Evolutionary conservation across 345 rosid genomes (phyloP).

Genomic region (Corymbia maculata): DNA sequence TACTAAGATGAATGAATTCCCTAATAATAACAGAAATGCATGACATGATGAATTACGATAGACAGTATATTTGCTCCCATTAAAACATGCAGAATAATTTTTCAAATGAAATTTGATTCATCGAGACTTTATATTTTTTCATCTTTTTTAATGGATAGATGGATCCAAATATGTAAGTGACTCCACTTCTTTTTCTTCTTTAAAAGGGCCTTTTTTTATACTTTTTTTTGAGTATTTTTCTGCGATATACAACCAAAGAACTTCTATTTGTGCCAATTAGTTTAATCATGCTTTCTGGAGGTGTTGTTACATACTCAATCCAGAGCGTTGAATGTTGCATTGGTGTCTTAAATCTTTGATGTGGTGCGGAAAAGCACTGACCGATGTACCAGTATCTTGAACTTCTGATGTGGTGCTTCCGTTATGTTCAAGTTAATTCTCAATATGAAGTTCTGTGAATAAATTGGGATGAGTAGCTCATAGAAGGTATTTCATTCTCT

Average conservation of each 20-base stretch:
- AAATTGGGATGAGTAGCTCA: neutral
- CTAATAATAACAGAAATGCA: neutral
- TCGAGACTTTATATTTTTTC: neutral
- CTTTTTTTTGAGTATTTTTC: neutral
- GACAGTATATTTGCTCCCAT: neutral
- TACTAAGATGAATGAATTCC: neutral
- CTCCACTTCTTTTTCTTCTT: neutral
- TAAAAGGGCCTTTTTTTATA: neutral
- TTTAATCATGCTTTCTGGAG: neutral
- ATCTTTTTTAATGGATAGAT: neutral
- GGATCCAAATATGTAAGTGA: neutral
- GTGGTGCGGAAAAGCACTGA: neutral
- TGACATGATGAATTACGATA: neutral
- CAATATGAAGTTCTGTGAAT: neutral
- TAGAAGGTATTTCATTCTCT: neutral
- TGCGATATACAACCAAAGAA: neutral
- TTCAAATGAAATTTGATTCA: neutral
- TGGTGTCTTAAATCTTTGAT: neutral
- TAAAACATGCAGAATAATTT: neutral
- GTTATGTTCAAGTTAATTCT: neutral
- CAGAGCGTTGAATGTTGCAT: neutral
- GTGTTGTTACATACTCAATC: neutral
- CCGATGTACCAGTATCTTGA: neutral
- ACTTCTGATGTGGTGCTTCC: neutral
- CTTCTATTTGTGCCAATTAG: neutral